These are phyloP conservation scores for Exophiala calicioides DNA, from an alignment of 2,329 filamentous ascomycete species.

Conservation along the genomic window DNA sequence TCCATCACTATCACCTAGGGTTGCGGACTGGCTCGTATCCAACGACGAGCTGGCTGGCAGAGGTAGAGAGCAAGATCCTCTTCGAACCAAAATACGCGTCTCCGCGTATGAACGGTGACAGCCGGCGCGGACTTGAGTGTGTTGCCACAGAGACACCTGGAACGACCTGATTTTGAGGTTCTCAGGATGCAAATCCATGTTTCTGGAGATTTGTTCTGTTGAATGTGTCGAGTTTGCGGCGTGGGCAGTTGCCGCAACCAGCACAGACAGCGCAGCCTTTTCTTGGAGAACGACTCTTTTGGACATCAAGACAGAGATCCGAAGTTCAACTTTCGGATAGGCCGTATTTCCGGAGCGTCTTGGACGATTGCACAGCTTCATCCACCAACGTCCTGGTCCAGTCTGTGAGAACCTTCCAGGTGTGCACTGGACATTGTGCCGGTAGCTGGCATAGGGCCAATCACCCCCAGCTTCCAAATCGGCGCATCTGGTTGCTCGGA, in stretches of 20 bases:
- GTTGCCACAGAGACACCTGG: conserved; percentile 14
- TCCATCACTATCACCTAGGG: background rate
- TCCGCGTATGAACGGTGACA: conserved; percentile 2
- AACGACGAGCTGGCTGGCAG: background rate
- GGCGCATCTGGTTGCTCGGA: background rate
- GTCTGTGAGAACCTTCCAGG: background rate
- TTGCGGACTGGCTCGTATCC: background rate
- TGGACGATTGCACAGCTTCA: background rate
- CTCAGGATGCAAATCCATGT: background rate
- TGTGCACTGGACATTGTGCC: conserved; percentile 1
- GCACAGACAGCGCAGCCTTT: conserved; percentile 9
- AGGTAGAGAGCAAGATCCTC: conserved; percentile 3
- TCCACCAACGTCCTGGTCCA: background rate
- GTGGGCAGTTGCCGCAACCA: background rate
- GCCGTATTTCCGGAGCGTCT: background rate
- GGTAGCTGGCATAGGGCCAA: conserved; percentile 9
- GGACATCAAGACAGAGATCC: conserved; percentile 12
- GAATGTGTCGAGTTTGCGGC: background rate
- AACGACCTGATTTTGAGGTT: conserved; percentile 5
- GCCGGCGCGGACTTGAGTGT: conserved; percentile 13
- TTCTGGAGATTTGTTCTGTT: background rate
- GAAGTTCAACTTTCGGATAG: background rate
- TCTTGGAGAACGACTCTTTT: conserved; percentile 5
- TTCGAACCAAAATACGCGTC: conserved; percentile 11
- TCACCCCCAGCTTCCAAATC: background rate